A percentile compares a stretch with the other conserved stretches of the same genome.
Conservation (phyloP, 345 rosid species). For the Orychophragmus violaceus region DNA sequence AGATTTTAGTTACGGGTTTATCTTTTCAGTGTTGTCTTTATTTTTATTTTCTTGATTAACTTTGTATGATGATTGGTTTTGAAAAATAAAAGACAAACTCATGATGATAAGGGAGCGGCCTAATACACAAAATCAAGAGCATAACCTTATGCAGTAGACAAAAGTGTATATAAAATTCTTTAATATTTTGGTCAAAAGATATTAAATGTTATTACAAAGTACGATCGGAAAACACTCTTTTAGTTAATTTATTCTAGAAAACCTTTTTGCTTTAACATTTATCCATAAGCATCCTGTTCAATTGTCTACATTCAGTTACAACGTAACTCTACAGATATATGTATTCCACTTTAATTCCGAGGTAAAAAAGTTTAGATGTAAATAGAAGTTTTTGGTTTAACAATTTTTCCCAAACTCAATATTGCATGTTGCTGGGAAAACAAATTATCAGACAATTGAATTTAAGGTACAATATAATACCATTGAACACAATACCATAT, state of each 20-base stretch:
- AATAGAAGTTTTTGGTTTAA: not conserved
- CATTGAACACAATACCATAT: not conserved
- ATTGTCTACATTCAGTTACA: not conserved
- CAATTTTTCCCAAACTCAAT: not conserved
- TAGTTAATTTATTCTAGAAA: slow-evolving; percentile 10
- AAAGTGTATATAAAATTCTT: slow-evolving; percentile 22
- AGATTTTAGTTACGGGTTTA: not conserved
- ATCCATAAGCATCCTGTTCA: not conserved
- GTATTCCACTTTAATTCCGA: not conserved
- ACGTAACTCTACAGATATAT: not conserved
- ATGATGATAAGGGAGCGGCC: slow-evolving; percentile 40
- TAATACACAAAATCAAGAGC: slow-evolving; percentile 38
- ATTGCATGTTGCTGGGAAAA: not conserved
- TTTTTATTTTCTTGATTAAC: not conserved
- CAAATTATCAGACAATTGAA: not conserved
- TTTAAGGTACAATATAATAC: not conserved
- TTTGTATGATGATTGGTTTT: slow-evolving; percentile 3
- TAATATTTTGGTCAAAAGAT: slow-evolving; percentile 28
- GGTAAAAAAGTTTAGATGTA: not conserved
- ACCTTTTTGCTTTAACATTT: not conserved
- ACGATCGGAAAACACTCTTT: not conserved
- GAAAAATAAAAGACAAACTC: slow-evolving; percentile 23
- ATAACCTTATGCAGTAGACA: slow-evolving; percentile 34
- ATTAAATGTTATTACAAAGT: slow-evolving; percentile 23
- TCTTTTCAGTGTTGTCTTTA: not conserved